Evolutionary conservation across 306 rosid species (phyloP), one percentile per base, ranked within the genome.

Genomic region (Glycine latifolia): DNA sequence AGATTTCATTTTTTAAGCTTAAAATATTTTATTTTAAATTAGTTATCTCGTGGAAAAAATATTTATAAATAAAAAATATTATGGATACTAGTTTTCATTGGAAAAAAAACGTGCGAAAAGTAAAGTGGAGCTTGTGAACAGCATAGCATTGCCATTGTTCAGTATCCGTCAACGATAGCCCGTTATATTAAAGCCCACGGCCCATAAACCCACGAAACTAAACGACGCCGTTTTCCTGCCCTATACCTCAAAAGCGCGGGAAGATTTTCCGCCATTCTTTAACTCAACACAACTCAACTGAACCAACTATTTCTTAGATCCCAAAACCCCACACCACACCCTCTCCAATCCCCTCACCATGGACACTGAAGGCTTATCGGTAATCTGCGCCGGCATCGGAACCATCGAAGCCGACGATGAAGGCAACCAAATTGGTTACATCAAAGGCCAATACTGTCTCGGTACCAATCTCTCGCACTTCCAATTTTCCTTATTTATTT

Each of bases 321-420:
- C 56, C 71, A 20, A 52, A 81, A 56, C 47, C 44, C 20, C 20
- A 26, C 31, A 26, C 31, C 31, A 46, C 70, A 54, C 73, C 15
- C 48, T 54, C 67, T 53, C 26, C 60, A 50, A 52, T 60, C 63
- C 43, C 33, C 74, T 31, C 82, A 67, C 31, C 68, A 90, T 91
- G 96, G 97, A 88, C 63, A 84, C 87, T 48, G 96, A 95, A 62
- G 97, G 97, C 41, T 87, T 95, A 71, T 95, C 95, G 8, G 77
- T 77, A 81, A 90, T 90, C 81, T 95, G 97, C 78, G 90, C 85
- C 62, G 95, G 95, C 33, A 85, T 95, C 11, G 98, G 99, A 55
- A 15, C 73, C 67, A 60, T 78, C 12, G 90, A 89, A 59, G 93
- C 90, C 26, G 96, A 95, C 49, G 81, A 82, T 4, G 15, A 85